These are phyloP conservation scores for Pseudozyma thailandica DNA, from an alignment of 1,284 basidiomycete species.

Conservation along the genomic window DNA sequence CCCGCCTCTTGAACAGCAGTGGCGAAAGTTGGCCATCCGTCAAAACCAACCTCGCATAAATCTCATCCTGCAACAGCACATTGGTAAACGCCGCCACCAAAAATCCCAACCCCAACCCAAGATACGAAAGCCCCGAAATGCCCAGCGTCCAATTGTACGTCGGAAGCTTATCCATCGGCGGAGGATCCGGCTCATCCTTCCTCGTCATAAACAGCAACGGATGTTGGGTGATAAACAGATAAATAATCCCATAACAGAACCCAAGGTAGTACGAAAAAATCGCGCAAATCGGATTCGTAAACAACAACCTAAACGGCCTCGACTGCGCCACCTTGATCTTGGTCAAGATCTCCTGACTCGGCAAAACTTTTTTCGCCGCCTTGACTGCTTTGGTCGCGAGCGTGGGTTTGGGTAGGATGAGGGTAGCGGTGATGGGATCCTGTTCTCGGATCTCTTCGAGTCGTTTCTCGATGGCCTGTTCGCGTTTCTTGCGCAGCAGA, in stretches of 20 bases:
- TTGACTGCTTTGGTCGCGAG: background rate
- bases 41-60: conserved; percentile 67
- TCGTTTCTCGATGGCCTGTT: conserved; percentile 17
- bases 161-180: conserved; percentile 57
- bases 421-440: conserved; percentile 6
- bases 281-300: conserved; percentile 64
- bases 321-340: conserved; percentile 62
- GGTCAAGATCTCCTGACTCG: conserved; percentile 21
- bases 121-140: conserved; percentile 68
- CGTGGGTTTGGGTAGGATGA: background rate
- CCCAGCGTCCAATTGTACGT: conserved; percentile 69
- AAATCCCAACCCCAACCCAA: conserved; percentile 70
- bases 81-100: conserved; percentile 68
- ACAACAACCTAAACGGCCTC: conserved; percentile 68
- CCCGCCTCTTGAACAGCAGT: conserved; percentile 34
- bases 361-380: background rate
- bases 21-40: conserved; percentile 45
- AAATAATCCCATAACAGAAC: conserved; percentile 70
- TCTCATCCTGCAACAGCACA: conserved; percentile 68
- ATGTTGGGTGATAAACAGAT: conserved; percentile 69
- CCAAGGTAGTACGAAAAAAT: conserved; percentile 70
- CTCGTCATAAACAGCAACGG: conserved; percentile 69
- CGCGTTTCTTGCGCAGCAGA: conserved; percentile 50
- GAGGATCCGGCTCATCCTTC: conserved; percentile 58
- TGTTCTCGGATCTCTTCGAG: conserved; percentile 22